These are phyloP conservation scores for Musa beccarii DNA, from an alignment of 176 grass and related monocot genomes.

Conservation along the genomic window DNA sequence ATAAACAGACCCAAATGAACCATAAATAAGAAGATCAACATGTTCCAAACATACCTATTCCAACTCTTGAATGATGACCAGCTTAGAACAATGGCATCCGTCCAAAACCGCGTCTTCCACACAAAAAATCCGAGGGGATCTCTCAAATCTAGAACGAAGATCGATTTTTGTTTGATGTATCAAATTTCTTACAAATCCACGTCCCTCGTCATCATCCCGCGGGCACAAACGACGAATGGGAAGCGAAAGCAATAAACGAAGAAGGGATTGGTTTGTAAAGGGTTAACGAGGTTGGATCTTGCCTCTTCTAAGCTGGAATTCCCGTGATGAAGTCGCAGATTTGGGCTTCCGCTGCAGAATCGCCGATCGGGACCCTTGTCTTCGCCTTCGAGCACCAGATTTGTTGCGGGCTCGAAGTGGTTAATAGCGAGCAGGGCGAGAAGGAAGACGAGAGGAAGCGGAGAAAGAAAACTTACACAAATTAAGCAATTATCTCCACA, in stretches of 20 bases:
- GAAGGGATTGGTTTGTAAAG: not conserved
- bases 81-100: not conserved
- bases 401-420: not conserved
- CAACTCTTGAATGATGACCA: not conserved
- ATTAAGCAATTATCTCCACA: too few species aligned
- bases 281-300: not conserved
- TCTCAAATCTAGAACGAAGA: not conserved
- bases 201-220: too few species aligned
- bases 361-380: not conserved
- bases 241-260: too few species aligned
- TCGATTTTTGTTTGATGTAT: too few species aligned
- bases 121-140: not conserved
- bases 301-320: not conserved
- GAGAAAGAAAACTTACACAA: not conserved
- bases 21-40: not conserved
- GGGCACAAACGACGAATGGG: too few species aligned
- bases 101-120: not conserved
- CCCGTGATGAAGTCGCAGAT: not conserved
- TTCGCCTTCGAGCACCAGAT: slow-evolving; percentile 1
- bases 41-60: not conserved
- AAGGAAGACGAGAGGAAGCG: not conserved
- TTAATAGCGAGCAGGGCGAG: too few species aligned
- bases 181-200: too few species aligned
- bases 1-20: not conserved
- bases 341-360: not conserved